These are phyloP conservation scores for Morella rubra DNA, from an alignment of 306 rosid species.

Conservation along the genomic window DNA sequence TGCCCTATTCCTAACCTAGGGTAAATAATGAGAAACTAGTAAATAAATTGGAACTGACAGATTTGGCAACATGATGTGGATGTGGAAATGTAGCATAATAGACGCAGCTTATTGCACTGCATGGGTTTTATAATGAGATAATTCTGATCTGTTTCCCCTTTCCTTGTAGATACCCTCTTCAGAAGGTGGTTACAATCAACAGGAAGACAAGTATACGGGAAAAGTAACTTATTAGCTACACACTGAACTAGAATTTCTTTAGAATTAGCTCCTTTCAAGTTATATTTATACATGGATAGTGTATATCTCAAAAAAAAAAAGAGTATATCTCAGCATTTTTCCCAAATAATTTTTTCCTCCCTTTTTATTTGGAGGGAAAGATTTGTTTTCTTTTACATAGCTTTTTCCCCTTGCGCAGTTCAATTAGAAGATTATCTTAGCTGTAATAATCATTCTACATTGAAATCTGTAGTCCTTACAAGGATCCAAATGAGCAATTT, in stretches of 20 bases:
- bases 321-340: neutral
- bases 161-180: constrained; percentile 21
- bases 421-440: neutral
- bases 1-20: too few relatives aligned
- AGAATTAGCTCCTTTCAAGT: neutral
- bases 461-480: too few relatives aligned
- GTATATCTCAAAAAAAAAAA: neutral
- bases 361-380: too few relatives aligned
- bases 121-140: neutral
- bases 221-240: constrained; percentile 1
- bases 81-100: neutral
- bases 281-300: neutral
- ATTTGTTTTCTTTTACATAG: neutral
- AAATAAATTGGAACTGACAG: neutral
- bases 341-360: neutral
- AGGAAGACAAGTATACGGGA: constrained; percentile 2
- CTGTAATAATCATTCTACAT: too few relatives aligned
- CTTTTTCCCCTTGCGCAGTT: neutral
- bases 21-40: neutral
- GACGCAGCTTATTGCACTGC: neutral
- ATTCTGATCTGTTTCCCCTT: neutral
- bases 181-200: constrained; percentile 2
- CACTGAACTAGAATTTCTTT: neutral
- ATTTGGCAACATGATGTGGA: neutral
- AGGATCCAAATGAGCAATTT: neutral